phyloP scores from a whole-genome alignment of 805 yeast species.

The Barnettozyma pratensis region DNA sequence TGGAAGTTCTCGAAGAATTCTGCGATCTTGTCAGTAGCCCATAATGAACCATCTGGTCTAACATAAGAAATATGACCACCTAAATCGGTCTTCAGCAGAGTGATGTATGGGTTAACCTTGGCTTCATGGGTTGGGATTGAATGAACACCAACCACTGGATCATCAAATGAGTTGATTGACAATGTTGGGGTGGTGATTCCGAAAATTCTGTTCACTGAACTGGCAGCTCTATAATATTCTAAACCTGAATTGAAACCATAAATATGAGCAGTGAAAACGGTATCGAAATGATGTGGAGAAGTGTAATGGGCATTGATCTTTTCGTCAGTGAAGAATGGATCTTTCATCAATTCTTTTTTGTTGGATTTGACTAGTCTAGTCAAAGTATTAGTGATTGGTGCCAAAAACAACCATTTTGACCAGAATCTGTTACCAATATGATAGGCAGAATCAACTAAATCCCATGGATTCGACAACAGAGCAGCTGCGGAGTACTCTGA shows the following conservation, averaged over 20 bases:
- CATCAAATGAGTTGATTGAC: constrained; percentile 59
- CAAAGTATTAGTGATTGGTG: constrained; percentile 36
- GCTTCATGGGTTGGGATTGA: constrained; percentile 47
- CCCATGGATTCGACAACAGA: constrained; percentile 69
- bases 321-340: constrained; percentile 29
- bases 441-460: constrained; percentile 49
- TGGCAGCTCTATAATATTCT: constrained; percentile 62
- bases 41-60: constrained; percentile 38
- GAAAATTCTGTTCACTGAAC: constrained; percentile 52
- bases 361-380: constrained; percentile 41
- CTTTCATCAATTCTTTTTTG: constrained; percentile 28
- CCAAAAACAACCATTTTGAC: constrained; percentile 38
- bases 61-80: constrained; percentile 70
- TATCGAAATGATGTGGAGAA: constrained; percentile 54
- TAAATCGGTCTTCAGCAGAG: constrained; percentile 50
- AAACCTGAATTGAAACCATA: constrained; percentile 59
- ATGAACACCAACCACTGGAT: constrained; percentile 55
- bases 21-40: constrained; percentile 41
- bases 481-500: constrained; percentile 53
- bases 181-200: constrained; percentile 58
- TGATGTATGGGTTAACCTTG: constrained; percentile 50
- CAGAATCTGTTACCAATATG: constrained; percentile 35
- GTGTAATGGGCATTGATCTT: constrained; percentile 32
- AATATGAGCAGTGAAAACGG: constrained; percentile 51
- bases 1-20: constrained; percentile 36